Conservation (phyloP, 1,139 yeast species). For the Kodamaea ohmeri region DNA sequence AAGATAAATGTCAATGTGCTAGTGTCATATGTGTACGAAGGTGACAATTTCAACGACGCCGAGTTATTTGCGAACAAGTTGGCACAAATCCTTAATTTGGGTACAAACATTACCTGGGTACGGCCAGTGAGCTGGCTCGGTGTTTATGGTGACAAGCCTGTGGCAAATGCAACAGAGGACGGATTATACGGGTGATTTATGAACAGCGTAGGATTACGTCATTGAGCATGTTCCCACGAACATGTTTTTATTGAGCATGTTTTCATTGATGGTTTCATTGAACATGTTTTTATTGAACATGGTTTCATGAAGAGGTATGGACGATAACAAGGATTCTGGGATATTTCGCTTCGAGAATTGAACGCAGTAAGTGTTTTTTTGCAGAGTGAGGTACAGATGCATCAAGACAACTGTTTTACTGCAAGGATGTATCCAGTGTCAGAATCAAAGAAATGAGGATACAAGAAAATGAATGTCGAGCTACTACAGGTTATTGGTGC, state of each 20-base stretch:
- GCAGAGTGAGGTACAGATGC: not conserved
- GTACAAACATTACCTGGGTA: conserved; percentile 27
- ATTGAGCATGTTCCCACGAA: too few species aligned
- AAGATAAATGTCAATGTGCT: conserved; percentile 24
- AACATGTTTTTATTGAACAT: too few species aligned
- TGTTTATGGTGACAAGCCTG: conserved; percentile 70
- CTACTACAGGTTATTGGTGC: too few species aligned
- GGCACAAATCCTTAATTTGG: conserved; percentile 28
- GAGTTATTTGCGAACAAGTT: conserved; percentile 47
- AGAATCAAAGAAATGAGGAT: too few species aligned
- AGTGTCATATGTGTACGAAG: conserved; percentile 72
- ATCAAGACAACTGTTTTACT: too few species aligned
- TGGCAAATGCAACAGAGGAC: conserved; percentile 69
- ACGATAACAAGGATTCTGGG: too few species aligned
- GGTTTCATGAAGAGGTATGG: too few species aligned
- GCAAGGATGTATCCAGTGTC: too few species aligned
- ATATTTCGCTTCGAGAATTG: too few species aligned
- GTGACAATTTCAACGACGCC: conserved; percentile 82
- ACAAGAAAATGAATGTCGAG: too few species aligned
- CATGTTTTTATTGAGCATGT: too few species aligned
- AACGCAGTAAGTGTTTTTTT: not conserved
- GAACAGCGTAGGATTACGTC: not conserved
- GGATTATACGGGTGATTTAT: conserved; percentile 62
- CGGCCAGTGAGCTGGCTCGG: conserved; percentile 82
- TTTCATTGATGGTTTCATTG: too few species aligned